A percentile compares a stretch with the other conserved stretches of the same genome.
Evolutionary conservation across 139 green algal species (phyloP).

Genomic region (Coelastrella sp.): DNA sequence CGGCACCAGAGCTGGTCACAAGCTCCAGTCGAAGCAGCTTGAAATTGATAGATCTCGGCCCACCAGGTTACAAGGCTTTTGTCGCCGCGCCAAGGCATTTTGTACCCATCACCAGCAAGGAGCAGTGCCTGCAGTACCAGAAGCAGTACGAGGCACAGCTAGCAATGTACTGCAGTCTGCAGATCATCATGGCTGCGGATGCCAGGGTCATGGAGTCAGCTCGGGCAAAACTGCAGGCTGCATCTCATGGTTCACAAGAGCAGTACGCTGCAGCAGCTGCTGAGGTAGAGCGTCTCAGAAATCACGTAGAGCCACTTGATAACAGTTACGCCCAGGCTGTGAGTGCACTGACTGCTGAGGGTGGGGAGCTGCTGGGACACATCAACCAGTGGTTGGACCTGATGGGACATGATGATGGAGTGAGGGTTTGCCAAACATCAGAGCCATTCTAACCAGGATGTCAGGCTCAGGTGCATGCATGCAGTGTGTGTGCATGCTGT

Average conservation of each 20-base stretch:
- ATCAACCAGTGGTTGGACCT: too few species aligned
- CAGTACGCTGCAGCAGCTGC: neutral
- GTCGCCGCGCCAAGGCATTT: neutral
- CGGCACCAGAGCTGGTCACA: neutral
- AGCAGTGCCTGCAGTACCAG: neutral
- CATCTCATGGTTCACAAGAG: neutral
- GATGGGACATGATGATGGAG: too few species aligned
- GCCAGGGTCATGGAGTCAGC: neutral
- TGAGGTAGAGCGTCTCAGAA: neutral
- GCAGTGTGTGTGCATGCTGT: too few species aligned
- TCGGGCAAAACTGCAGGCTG: neutral
- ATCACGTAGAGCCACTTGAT: neutral
- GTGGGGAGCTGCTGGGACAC: too few species aligned
- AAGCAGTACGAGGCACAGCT: neutral
- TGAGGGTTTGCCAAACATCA: too few species aligned
- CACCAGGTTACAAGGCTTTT: neutral
- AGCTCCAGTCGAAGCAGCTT: neutral
- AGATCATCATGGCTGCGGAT: neutral
- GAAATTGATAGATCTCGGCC: neutral
- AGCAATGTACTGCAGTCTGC: neutral
- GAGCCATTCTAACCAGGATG: too few species aligned
- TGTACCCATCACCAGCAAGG: neutral
- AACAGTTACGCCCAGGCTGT: too few species aligned
- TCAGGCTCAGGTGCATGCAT: too few species aligned
- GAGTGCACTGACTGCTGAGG: too few species aligned